phyloP scores from a whole-genome alignment of 2,329 filamentous ascomycete species.

The Neofusicoccum sp. region DNA sequence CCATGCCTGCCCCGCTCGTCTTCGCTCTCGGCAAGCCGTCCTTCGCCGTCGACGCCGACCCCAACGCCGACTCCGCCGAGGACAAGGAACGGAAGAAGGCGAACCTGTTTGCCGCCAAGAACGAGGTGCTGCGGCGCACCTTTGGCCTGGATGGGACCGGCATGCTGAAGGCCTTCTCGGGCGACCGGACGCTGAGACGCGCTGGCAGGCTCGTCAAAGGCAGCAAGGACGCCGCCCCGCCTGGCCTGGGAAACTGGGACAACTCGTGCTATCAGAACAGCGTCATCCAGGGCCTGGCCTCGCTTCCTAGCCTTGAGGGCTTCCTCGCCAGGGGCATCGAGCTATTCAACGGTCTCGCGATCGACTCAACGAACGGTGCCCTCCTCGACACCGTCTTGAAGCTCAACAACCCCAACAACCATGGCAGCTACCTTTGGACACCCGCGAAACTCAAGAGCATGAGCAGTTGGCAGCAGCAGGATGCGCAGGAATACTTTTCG shows the following conservation, averaged over 20 bases:
- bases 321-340: slow-evolving; percentile 54
- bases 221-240: slow-evolving; percentile 35
- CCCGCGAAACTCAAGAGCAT: slow-evolving; percentile 80
- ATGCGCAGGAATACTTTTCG: slow-evolving; percentile 95
- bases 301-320: slow-evolving; percentile 65
- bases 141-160: slow-evolving; percentile 40
- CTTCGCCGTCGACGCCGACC: neutral
- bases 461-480: slow-evolving; percentile 94
- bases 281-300: slow-evolving; percentile 76
- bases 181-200: slow-evolving; percentile 34
- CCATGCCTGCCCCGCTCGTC: slow-evolving; percentile 58
- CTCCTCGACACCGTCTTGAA: slow-evolving; percentile 67
- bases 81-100: slow-evolving; percentile 22
- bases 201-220: slow-evolving; percentile 25
- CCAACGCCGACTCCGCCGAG: slow-evolving; percentile 7
- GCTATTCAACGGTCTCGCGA: slow-evolving; percentile 36
- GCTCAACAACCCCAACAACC: slow-evolving; percentile 67
- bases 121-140: slow-evolving; percentile 34
- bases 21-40: slow-evolving; percentile 51
- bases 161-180: slow-evolving; percentile 37
- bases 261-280: slow-evolving; percentile 99
- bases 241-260: slow-evolving; percentile 83
- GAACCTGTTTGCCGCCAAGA: slow-evolving; percentile 29
- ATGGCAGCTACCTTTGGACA: slow-evolving; percentile 78
- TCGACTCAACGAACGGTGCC: slow-evolving; percentile 50